Conservation (phyloP, 805 yeast species). For the Candida lessepsii region DNA sequence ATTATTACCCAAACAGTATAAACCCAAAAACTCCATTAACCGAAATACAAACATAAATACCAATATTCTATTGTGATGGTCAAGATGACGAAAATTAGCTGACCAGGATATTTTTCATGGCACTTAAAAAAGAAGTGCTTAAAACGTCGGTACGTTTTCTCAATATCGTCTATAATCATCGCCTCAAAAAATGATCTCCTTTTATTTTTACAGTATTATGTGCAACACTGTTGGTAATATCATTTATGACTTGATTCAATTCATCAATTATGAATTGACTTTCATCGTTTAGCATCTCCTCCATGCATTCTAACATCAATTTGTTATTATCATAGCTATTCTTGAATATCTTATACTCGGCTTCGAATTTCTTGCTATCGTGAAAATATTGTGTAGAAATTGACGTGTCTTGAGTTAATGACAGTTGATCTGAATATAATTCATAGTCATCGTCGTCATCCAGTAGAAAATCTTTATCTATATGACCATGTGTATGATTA, state of each 20-base stretch:
- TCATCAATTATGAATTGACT: constrained; percentile 18
- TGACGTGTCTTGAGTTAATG: constrained; percentile 11
- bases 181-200: constrained; percentile 3
- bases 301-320: constrained; percentile 25
- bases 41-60: background rate
- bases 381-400: constrained; percentile 5
- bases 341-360: constrained; percentile 7
- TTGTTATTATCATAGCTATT: constrained; percentile 15
- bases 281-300: constrained; percentile 27
- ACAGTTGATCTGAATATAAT: constrained; percentile 9
- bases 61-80: background rate
- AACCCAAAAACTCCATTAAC: background rate
- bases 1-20: constrained; percentile 1
- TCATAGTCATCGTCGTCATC: constrained; percentile 9
- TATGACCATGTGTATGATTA: background rate
- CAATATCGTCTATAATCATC: background rate
- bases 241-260: constrained; percentile 16
- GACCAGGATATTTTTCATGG: no score
- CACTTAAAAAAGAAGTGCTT: no score
- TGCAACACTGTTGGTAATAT: constrained; percentile 19
- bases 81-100: no score
- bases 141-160: no score
- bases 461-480: constrained; percentile 4
- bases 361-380: background rate
- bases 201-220: constrained; percentile 20